Evolutionary conservation across 2,329 filamentous ascomycete genomes (phyloP), one percentile per base, ranked within the genome.

Genomic region (Emericellopsis cladophorae): DNA sequence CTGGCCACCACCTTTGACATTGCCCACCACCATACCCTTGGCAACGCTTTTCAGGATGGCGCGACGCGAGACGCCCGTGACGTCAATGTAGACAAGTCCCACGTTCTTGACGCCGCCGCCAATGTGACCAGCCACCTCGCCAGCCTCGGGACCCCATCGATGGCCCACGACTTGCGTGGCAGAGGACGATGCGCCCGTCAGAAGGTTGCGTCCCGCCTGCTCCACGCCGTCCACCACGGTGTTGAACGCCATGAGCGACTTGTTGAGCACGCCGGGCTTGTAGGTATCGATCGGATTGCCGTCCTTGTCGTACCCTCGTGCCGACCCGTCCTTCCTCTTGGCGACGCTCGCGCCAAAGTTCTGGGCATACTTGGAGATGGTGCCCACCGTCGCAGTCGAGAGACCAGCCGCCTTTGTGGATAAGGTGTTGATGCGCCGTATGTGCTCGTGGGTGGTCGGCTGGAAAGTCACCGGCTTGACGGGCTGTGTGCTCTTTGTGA

Each of bases 11-110:
- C 80, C 81, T 43, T 77, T 75, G 38, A 90, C 84, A 48, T 79
- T 79, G 31, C 86, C 86, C 5, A 93, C 79, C 0, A 93, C 81
- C 92, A 98, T 96, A 33, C 92, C 88, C 67, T 94, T 95, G 16
- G 89, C 92, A 1, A 96, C 92, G 34, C 83, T 86, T 68, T 95
- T 98, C 56, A 98, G 75, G 35, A 98, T 78, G 0, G 92, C 92
- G 45, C 81, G 78, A 34, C 92, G 74, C 42, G 85, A 94, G 2
- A 98, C 92, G 31, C 92, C 92, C 0, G 89, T 83, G 2, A 93
- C 90, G 52, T 98, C 92, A 45, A 98, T 95, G 57, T 98, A 98
- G 26, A 98, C 92, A 23, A 98, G 70, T 6, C 89, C 92, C 7
- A 96, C 92, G 49, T 96, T 98, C 70, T 92, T 95, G 53, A 95